Conservation (phyloP, 2,329 filamentous ascomycete species). For the Pseudogymnoascus sp. region DNA sequence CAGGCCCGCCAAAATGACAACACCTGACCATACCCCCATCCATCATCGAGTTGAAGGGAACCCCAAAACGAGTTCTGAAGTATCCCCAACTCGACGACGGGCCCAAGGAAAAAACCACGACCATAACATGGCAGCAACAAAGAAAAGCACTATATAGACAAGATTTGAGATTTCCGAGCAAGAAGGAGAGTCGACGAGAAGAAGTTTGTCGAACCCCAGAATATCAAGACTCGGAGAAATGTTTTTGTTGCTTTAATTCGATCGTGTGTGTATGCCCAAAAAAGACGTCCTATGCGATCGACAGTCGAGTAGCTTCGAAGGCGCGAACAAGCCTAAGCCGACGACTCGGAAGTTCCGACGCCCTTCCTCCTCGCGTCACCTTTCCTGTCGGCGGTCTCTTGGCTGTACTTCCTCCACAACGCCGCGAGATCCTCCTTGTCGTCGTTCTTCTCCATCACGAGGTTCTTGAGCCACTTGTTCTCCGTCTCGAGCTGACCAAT, state of each 20-base stretch:
- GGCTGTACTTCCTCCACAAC: conserved; percentile 33
- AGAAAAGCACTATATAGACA: too few relatives aligned
- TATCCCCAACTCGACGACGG: too few relatives aligned
- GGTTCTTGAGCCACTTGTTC: conserved; percentile 73
- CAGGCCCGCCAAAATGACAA: background rate
- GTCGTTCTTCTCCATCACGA: conserved; percentile 73
- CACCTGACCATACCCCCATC: too few relatives aligned
- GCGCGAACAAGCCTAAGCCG: background rate
- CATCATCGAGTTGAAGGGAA: too few relatives aligned
- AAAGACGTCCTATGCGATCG: background rate
- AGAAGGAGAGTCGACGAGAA: too few relatives aligned
- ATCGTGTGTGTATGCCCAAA: background rate
- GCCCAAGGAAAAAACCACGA: too few relatives aligned
- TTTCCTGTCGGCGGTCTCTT: conserved; percentile 27
- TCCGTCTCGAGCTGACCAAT: conserved; percentile 74
- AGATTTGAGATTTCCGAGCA: too few relatives aligned
- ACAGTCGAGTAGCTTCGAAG: background rate
- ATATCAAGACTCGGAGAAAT: too few relatives aligned
- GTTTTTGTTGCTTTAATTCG: background rate
- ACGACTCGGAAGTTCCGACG: conserved; percentile 22
- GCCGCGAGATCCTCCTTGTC: conserved; percentile 34
- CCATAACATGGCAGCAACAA: too few relatives aligned
- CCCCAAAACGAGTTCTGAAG: too few relatives aligned
- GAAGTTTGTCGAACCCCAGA: too few relatives aligned
- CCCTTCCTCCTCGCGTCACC: conserved; percentile 26